These are phyloP conservation scores for Neotropicomus parvogracilis DNA, from an alignment of 1,284 basidiomycete genomes.

Conservation along the genomic window DNA sequence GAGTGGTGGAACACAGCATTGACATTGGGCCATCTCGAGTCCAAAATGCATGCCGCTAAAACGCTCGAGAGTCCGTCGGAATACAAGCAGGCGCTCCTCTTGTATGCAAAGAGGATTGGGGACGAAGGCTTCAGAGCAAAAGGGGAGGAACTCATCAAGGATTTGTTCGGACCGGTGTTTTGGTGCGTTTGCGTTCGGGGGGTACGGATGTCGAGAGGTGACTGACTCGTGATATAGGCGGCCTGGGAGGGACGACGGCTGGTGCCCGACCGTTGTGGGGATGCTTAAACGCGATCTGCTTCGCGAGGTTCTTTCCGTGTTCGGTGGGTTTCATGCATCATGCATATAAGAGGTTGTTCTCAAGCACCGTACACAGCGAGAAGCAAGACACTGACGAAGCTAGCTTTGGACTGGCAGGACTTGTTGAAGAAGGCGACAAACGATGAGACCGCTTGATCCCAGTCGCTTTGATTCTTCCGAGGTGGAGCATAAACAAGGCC, in stretches of 20 bases:
- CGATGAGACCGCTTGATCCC: constrained; percentile 38
- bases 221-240: constrained; percentile 47
- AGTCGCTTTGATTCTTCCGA: not conserved
- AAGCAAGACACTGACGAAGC: constrained; percentile 67
- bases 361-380: constrained; percentile 42
- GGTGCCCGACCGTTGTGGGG: constrained; percentile 66
- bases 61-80: constrained; percentile 77
- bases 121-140: constrained; percentile 83
- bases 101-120: constrained; percentile 79
- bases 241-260: constrained; percentile 59
- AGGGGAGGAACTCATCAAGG: constrained; percentile 84
- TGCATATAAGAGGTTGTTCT: constrained; percentile 2
- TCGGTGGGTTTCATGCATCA: constrained; percentile 50
- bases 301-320: constrained; percentile 71
- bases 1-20: constrained; percentile 77
- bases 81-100: constrained; percentile 69
- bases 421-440: constrained; percentile 57
- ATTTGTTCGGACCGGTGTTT: constrained; percentile 84
- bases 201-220: constrained; percentile 5
- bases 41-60: constrained; percentile 67
- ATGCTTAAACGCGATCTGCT: constrained; percentile 75
- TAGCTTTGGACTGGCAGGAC: constrained; percentile 79
- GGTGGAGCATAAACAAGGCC: no score
- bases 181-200: constrained; percentile 48
- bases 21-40: constrained; percentile 83